Evolutionary conservation across 805 yeast genomes (phyloP).

Genomic region (Nakazawaea populi): DNA sequence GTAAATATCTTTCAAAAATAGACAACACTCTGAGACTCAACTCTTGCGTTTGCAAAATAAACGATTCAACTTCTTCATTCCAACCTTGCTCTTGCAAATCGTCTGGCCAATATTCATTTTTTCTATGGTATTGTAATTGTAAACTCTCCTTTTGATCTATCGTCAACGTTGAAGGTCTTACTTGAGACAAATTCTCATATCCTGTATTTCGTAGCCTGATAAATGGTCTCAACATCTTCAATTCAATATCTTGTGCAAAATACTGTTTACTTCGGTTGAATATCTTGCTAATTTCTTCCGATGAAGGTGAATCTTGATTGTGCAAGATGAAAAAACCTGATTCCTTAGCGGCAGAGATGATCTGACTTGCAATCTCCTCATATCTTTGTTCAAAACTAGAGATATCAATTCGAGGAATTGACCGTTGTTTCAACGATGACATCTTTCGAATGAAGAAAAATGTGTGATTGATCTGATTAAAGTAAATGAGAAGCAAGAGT

Average conservation of each 20-base stretch:
- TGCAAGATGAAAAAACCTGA: slow-evolving; percentile 26
- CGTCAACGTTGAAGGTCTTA: slow-evolving; percentile 30
- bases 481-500: background rate
- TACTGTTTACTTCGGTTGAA: slow-evolving; percentile 19
- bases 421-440: slow-evolving; percentile 5
- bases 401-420: slow-evolving; percentile 25
- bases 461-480: background rate
- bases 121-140: slow-evolving; percentile 26
- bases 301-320: slow-evolving; percentile 27
- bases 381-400: slow-evolving; percentile 19
- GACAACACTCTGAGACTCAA: slow-evolving; percentile 21
- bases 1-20: slow-evolving; percentile 25
- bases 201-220: slow-evolving; percentile 27
- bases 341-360: slow-evolving; percentile 23
- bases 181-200: slow-evolving; percentile 25
- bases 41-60: slow-evolving; percentile 20
- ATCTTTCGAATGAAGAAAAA: too few species aligned
- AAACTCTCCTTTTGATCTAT: slow-evolving; percentile 27
- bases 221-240: slow-evolving; percentile 25
- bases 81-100: slow-evolving; percentile 21
- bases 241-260: slow-evolving; percentile 19
- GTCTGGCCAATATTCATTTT: slow-evolving; percentile 26
- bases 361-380: slow-evolving; percentile 25
- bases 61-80: slow-evolving; percentile 17
- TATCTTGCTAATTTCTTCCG: slow-evolving; percentile 22